Base-by-base conservation (phyloP, 371 early-diverging fungal species). In the Mucor indicus region DNA sequence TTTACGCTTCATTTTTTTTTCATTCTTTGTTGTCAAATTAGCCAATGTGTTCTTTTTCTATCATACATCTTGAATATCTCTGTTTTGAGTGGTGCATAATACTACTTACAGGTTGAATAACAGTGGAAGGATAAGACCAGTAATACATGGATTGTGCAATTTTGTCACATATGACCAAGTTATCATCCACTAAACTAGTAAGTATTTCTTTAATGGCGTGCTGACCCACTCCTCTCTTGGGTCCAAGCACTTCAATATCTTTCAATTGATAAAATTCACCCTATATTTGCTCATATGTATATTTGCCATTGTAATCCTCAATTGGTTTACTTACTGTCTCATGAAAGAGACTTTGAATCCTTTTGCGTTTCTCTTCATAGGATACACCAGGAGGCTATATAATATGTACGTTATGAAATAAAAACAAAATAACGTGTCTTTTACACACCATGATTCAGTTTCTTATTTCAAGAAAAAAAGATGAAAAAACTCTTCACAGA, bases 131-230 rank as follows among this genome's bases (percentile, higher is more conserved):
- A 58, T 92, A 97, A 6, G 89, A 79, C 98, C 98, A 98, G 60
- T 75, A 98, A 57, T 89, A 93, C 53, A 90, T 96, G 10, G 90
- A 87, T 11, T 86, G 83, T 8, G 95, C 98, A 44, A 95, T 89
- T 70, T 95, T 97, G 51, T 98, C 96, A n/a, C 67, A 63, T n/a
- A 69, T 75, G 10, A 94, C 92, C 21, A 92, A 54, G 19, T 82
- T 81, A 69, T 98, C 98, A 62, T 91, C 87, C n/a, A 97, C 90
- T 20, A 97, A 77, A 12, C 80, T 71, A 54, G 92, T 90, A 0
- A 98, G 58, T 1, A 96, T 86, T 38, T 96, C 97, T 64, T 96
- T 95, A 48, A 96, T 87, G 0, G 92, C 80, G 49, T 93, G 92
- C 53, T 24, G 73, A 85, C 87, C 88, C 20, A 98, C 90, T 13